phyloP scores from a whole-genome alignment of 257 asterid genomes.

The Asclepias syriaca region DNA sequence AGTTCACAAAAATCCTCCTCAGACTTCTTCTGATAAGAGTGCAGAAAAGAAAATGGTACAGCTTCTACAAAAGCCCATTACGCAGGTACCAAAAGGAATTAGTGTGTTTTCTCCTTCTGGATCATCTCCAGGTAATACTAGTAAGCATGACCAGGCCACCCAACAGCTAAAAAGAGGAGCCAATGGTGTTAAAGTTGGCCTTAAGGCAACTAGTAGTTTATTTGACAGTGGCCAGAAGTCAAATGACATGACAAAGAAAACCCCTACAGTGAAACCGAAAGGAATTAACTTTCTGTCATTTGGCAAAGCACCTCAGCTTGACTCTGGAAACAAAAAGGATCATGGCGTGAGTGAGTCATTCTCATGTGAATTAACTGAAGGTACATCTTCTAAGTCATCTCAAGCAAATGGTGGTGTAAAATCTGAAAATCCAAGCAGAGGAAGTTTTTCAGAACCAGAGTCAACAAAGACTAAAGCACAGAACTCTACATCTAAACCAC shows the following conservation, averaged over 20 bases:
- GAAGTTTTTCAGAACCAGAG: conserved; percentile 13
- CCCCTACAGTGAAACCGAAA: conserved; percentile 38
- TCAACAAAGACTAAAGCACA: conserved; percentile 10
- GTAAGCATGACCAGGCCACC: conserved; percentile 32
- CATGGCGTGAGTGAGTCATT: conserved; percentile 28
- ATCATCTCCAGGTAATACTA: conserved; percentile 25
- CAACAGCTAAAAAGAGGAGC: conserved; percentile 24
- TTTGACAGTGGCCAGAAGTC: conserved; percentile 22
- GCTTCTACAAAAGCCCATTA: conserved; percentile 28
- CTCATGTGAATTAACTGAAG: conserved; percentile 16
- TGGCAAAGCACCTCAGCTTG: conserved; percentile 42
- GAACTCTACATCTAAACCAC: conserved; percentile 20
- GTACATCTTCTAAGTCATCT: conserved; percentile 18
- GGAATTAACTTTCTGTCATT: conserved; percentile 87
- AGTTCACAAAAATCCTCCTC: conserved; percentile 18
- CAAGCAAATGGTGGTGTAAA: conserved; percentile 16
- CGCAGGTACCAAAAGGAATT: conserved; percentile 61
- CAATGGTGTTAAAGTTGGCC: conserved; percentile 21
- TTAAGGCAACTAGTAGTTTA: conserved; percentile 15
- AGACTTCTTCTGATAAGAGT: conserved; percentile 28
- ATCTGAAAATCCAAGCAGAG: conserved; percentile 25
- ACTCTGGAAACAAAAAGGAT: conserved; percentile 29
- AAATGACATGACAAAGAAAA: conserved; percentile 26
- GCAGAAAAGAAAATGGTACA: conserved; percentile 25
- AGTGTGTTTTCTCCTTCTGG: conserved; percentile 34